Evolutionary conservation across 2,329 filamentous ascomycete species (phyloP).

Genomic region (Cladosporium austrohemisphaericum): DNA sequence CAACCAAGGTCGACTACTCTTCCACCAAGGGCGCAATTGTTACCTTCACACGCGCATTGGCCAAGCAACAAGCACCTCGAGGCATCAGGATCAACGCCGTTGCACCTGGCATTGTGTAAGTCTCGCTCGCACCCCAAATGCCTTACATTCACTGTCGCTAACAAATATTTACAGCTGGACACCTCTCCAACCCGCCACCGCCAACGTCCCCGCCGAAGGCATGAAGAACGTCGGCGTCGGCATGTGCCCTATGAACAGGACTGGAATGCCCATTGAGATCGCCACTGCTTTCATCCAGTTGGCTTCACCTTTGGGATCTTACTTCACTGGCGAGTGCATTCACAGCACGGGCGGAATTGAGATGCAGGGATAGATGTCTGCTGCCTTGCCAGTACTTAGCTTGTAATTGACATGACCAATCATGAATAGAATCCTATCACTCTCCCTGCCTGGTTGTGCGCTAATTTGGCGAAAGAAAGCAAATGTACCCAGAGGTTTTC

Average conservation of each 20-base stretch:
- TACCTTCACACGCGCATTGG: conserved; percentile 47
- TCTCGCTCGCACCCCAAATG: neutral
- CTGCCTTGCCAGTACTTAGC: too few species aligned
- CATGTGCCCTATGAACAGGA: conserved; percentile 25
- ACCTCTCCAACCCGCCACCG: conserved; percentile 37
- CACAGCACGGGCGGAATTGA: conserved; percentile 27
- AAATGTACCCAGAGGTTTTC: too few species aligned
- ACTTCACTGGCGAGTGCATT: conserved; percentile 27
- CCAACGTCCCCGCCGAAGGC: conserved; percentile 32
- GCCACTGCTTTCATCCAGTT: conserved; percentile 30
- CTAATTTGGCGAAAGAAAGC: too few species aligned
- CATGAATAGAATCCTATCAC: too few species aligned
- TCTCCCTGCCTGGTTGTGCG: too few species aligned
- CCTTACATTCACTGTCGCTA: neutral
- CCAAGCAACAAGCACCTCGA: conserved; percentile 42
- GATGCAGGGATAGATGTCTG: conserved; percentile 24
- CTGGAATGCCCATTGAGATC: conserved; percentile 32
- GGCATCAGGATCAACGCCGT: conserved; percentile 56
- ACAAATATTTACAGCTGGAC: conserved; percentile 39
- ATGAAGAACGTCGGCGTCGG: conserved; percentile 27
- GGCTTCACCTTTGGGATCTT: conserved; percentile 23
- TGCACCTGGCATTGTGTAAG: conserved; percentile 51
- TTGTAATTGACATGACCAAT: too few species aligned
- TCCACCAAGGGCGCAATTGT: conserved; percentile 41
- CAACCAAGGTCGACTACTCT: conserved; percentile 41